These are phyloP conservation scores for Ciborinia camelliae DNA, from an alignment of 2,329 filamentous ascomycete species.

Conservation along the genomic window DNA sequence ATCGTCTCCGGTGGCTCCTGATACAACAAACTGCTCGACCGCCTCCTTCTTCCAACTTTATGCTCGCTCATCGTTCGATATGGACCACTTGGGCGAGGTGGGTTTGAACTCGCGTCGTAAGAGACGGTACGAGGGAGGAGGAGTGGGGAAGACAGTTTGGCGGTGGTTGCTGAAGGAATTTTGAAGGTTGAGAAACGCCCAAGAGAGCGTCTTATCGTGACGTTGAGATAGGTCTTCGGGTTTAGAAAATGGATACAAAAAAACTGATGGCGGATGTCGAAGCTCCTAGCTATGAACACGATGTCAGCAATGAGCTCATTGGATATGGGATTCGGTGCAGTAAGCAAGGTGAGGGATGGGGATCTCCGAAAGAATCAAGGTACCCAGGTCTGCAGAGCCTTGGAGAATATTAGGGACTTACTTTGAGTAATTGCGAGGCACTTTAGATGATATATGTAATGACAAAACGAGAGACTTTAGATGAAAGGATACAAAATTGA, in stretches of 20 bases:
- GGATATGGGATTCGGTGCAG: background rate
- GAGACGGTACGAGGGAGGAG: constrained; percentile 86
- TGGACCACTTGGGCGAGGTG: constrained; percentile 56
- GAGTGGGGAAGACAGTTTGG: constrained; percentile 91
- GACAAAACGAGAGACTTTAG: constrained; percentile 3
- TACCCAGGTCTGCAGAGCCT: background rate
- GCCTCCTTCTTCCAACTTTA: constrained; percentile 74
- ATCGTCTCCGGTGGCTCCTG: constrained; percentile 94
- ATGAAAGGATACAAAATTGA: background rate
- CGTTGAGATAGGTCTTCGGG: background rate
- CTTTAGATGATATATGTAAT: background rate
- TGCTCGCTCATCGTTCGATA: constrained; percentile 55
- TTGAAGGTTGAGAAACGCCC: constrained; percentile 30
- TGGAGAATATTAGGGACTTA: constrained; percentile 10
- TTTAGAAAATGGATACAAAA: background rate
- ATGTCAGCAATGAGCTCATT: constrained; percentile 18
- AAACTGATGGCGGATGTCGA: background rate
- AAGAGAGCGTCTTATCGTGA: constrained; percentile 28
- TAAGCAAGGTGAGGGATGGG: constrained; percentile 7
- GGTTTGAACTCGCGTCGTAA: constrained; percentile 78
- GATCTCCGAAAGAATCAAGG: background rate
- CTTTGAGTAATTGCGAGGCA: background rate
- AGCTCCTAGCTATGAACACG: constrained; percentile 3
- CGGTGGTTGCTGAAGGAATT: constrained; percentile 60
- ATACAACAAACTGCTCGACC: constrained; percentile 97